Percentiles rank a stretch among this genome's conserved stretches.
These are phyloP conservation scores for Candida broadrunensis DNA, from an alignment of 805 yeast genomes.

Conservation along the genomic window DNA sequence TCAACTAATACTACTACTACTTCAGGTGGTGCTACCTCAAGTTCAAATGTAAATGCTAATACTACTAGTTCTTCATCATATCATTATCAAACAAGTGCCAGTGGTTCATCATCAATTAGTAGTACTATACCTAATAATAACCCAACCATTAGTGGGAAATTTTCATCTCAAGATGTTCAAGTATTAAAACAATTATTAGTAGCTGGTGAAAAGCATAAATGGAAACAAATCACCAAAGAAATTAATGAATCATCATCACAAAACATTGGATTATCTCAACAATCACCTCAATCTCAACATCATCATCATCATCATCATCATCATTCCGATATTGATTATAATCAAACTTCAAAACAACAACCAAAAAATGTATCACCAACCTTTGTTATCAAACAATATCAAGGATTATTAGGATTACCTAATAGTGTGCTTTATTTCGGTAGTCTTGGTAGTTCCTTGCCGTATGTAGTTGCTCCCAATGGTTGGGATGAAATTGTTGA, in stretches of 20 bases:
- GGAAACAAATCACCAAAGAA: constrained; percentile 54
- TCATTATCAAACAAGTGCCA: constrained; percentile 1
- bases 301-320: constrained; percentile 5
- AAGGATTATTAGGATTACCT: constrained; percentile 53
- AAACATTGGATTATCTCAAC: constrained; percentile 5
- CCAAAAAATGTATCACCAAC: constrained; percentile 46
- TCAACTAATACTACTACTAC: not conserved
- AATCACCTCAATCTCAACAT: constrained; percentile 3
- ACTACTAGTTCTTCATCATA: constrained; percentile 1
- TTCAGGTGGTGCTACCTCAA: constrained; percentile 2
- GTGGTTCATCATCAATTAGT: not conserved
- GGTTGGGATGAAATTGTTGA: constrained; percentile 44
- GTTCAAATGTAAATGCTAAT: not conserved
- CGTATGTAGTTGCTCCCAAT: constrained; percentile 44
- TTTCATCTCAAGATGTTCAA: constrained; percentile 44
- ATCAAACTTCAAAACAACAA: constrained; percentile 4
- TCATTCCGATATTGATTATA: not conserved
- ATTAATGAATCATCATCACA: constrained; percentile 14
- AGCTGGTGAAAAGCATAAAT: constrained; percentile 54
- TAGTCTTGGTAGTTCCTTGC: constrained; percentile 48
- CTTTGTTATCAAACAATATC: constrained; percentile 55
- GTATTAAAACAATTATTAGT: constrained; percentile 46
- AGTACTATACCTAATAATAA: constrained; percentile 3
- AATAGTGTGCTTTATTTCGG: constrained; percentile 41
- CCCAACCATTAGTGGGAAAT: constrained; percentile 16